Evolutionary conservation across 805 yeast species (phyloP).

Genomic region (Saturnispora hagleri): DNA sequence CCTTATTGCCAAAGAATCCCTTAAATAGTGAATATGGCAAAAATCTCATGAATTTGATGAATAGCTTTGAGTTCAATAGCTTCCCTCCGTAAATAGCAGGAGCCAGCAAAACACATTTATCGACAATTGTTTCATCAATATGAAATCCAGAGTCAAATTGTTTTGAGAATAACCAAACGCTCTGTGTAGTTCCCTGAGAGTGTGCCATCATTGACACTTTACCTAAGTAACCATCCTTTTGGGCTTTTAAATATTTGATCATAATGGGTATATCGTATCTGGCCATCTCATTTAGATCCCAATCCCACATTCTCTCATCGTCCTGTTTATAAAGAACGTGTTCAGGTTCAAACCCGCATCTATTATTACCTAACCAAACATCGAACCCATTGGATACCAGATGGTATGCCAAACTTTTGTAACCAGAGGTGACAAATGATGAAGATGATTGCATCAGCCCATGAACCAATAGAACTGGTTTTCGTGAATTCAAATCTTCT

Average conservation of each 20-base stretch:
- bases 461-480: constrained; percentile 71
- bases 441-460: constrained; percentile 86
- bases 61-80: constrained; percentile 50
- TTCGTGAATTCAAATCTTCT: constrained; percentile 1
- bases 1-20: constrained; percentile 61
- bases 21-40: constrained; percentile 38
- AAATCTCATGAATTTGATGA: constrained; percentile 53
- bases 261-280: constrained; percentile 67
- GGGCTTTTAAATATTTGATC: constrained; percentile 46
- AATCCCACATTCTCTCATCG: constrained; percentile 70
- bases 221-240: constrained; percentile 21
- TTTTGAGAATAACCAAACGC: constrained; percentile 56
- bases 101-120: constrained; percentile 66
- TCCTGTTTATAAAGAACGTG: constrained; percentile 41
- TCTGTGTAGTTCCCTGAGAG: constrained; percentile 90
- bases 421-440: constrained; percentile 76
- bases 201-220: constrained; percentile 67
- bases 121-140: constrained; percentile 35
- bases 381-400: constrained; percentile 50
- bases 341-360: constrained; percentile 74
- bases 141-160: constrained; percentile 30
- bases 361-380: constrained; percentile 86
- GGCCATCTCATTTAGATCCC: constrained; percentile 87
- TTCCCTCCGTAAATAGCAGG: constrained; percentile 91
- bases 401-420: constrained; percentile 61